phyloP scores from a whole-genome alignment of 129 eudicot genomes.

The Calendula officinalis region DNA sequence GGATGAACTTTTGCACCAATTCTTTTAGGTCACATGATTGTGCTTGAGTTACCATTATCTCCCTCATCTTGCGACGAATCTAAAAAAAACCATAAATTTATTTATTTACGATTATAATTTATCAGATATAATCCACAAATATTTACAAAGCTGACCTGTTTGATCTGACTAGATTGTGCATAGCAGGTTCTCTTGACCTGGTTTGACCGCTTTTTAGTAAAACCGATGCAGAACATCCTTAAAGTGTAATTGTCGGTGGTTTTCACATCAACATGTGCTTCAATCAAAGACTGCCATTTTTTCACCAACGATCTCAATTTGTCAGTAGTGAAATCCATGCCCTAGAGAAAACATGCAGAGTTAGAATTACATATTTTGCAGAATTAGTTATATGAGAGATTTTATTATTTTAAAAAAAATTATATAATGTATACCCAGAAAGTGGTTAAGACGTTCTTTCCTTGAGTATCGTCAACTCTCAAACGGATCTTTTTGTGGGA shows the following conservation, averaged over 20 bases:
- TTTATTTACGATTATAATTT: no score
- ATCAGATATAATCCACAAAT: no score
- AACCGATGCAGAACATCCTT: constrained; percentile 25
- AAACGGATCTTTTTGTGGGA: background rate
- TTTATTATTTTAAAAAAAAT: background rate
- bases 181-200: constrained; percentile 45
- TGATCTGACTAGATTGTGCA: constrained; percentile 50
- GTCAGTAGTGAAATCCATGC: constrained; percentile 53
- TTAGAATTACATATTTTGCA: no score
- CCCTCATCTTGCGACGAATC: constrained; percentile 54
- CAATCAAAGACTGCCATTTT: constrained; percentile 38
- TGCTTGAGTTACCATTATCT: constrained; percentile 49
- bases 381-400: no score
- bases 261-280: constrained; percentile 59
- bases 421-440: background rate
- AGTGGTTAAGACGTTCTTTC: background rate
- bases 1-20: constrained; percentile 42
- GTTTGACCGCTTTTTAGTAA: constrained; percentile 38
- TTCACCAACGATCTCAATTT: constrained; percentile 38
- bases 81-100: no score
- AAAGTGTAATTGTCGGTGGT: constrained; percentile 41
- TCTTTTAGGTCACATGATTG: constrained; percentile 48
- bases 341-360: no score
- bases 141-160: no score
- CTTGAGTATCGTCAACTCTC: background rate